These are phyloP conservation scores for Pterocarpus santalinus DNA, from an alignment of 306 rosid genomes.

Conservation along the genomic window DNA sequence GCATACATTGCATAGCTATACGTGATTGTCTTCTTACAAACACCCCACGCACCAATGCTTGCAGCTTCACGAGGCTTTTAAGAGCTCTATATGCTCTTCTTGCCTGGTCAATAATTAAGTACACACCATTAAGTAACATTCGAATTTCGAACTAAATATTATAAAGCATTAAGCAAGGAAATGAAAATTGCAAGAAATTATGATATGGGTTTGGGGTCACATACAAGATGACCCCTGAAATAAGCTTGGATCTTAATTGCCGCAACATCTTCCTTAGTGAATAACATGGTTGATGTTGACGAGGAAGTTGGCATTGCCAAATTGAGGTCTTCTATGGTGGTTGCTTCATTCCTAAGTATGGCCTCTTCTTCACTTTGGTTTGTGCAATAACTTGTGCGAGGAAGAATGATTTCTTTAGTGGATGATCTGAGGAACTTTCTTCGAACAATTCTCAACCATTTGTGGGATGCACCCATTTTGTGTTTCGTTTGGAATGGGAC, in stretches of 20 bases:
- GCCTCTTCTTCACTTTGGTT: conserved; percentile 39
- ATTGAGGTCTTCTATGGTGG: conserved; percentile 17
- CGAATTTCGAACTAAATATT: neutral
- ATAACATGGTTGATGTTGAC: neutral
- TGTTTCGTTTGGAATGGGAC: neutral
- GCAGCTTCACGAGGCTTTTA: conserved; percentile 83
- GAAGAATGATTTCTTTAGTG: conserved; percentile 48
- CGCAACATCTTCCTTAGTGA: conserved; percentile 57
- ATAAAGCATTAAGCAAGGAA: neutral
- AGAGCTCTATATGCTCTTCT: conserved; percentile 76
- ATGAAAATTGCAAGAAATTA: neutral
- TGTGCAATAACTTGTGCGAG: conserved; percentile 44
- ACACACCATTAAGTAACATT: neutral
- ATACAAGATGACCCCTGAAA: conserved; percentile 92
- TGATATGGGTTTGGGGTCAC: neutral
- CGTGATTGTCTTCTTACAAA: conserved; percentile 72
- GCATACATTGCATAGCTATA: conserved; percentile 83
- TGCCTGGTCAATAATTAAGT: conserved; percentile 58
- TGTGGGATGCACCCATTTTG: conserved; percentile 56
- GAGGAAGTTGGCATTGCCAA: conserved; percentile 19
- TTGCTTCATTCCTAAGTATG: conserved; percentile 37
- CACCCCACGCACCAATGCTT: conserved; percentile 85
- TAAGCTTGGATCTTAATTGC: conserved; percentile 81
- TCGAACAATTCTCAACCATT: conserved; percentile 61
- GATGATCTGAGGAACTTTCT: conserved; percentile 56